Evolutionary conservation across 306 rosid species (phyloP).

Genomic region (Leucaena leucocephala): DNA sequence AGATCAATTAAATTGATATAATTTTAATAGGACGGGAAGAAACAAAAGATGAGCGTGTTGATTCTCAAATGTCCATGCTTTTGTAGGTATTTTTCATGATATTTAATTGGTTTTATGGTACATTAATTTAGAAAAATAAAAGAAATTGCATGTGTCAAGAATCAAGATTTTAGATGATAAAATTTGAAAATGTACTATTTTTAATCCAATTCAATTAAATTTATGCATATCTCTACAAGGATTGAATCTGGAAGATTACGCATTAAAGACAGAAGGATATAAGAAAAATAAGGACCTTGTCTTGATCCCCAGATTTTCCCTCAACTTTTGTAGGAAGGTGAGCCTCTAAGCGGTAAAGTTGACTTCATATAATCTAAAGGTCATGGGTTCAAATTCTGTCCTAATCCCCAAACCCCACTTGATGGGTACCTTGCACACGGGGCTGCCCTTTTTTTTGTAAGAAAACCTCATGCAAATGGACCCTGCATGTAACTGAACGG

Average conservation of each 20-base stretch:
- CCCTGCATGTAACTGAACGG: not conserved
- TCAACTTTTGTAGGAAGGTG: not conserved
- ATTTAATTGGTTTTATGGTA: not conserved
- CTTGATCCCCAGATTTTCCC: not conserved
- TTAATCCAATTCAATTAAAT: not conserved
- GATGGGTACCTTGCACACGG: too few species aligned
- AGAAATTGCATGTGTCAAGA: not conserved
- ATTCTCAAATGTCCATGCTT: not conserved
- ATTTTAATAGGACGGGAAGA: too few species aligned
- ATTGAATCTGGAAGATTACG: not conserved
- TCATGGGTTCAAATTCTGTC: too few species aligned
- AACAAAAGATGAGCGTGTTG: too few species aligned
- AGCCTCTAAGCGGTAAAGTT: too few species aligned
- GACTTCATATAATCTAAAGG: too few species aligned
- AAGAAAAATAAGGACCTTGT: not conserved
- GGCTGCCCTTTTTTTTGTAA: not conserved
- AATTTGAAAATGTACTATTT: too few species aligned
- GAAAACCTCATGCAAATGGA: not conserved
- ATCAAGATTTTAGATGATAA: not conserved
- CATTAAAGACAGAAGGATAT: too few species aligned
- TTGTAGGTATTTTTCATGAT: not conserved
- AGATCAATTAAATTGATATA: too few species aligned
- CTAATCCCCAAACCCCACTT: too few species aligned
- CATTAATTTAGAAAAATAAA: too few species aligned
- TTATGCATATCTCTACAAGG: not conserved